Base-by-base conservation (phyloP, 805 yeast genomes). In the Metschnikowia bowlesiae region DNA sequence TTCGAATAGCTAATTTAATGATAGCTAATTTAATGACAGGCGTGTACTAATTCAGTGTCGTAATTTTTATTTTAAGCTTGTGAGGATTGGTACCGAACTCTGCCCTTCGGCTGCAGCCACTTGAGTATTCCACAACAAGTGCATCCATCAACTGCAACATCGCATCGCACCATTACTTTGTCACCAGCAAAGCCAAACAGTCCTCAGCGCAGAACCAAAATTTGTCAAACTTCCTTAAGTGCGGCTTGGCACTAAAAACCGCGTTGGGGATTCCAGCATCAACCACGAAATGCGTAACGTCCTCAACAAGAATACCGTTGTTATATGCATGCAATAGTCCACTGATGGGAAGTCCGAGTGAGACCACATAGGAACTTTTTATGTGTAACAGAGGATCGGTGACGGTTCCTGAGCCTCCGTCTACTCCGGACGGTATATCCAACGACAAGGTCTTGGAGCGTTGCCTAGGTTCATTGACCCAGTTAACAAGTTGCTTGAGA, bases 361-460 rank as follows among this genome's bases (percentile, higher is more conserved):
- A 83, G 4, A 84, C 77, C 35, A 88, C 76, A 69, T 83, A 82
- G 51, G 76, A 77, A 50, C 86, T 70, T 10, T 71, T 66, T 8
- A 84, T 61, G 6, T 68, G 63, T 10, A 70, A 56, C 29, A 64
- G 55, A 7, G 61, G 57, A 43, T 62, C 70, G 56, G 57, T 62
- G 8, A 63, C 62, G 28, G 68, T 71, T 7, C 96, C 97, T 0
- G 95, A 81, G 4, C 94, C 88, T 7, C 90, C 84, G 61, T 88
- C 96, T 38, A 85, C 71, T 4, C 96, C 96, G 0, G 90, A 79
- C 4, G 96, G 91, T 29, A 87, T 79, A 61, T 89, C 96, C 29
- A 90, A 62, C 0, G 96, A 86, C 69, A 87, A 60, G 8, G 78
- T 69, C 36, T 78, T 75, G 6, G 76, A 66, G 46, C 62, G 63